Evolutionary conservation across 2,329 filamentous ascomycete species (phyloP).

Genomic region (Calycina herbarum): DNA sequence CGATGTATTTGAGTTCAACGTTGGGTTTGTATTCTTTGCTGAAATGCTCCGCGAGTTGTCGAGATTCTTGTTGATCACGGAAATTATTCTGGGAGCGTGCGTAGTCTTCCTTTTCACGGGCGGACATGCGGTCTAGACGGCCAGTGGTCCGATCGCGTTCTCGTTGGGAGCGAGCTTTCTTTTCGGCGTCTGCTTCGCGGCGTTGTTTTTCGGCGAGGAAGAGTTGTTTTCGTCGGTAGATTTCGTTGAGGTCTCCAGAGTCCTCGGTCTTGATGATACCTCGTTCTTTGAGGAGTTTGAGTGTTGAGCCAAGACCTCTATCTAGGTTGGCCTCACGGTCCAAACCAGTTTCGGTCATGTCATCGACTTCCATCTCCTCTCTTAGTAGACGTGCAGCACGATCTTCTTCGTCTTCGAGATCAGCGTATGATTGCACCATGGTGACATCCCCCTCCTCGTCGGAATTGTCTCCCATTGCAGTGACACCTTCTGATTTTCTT

Average conservation of each 20-base stretch:
- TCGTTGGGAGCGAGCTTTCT: constrained; percentile 75
- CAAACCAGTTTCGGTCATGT: constrained; percentile 68
- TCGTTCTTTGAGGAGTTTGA: constrained; percentile 81
- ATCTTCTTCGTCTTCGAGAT: constrained; percentile 47
- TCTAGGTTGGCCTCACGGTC: constrained; percentile 83
- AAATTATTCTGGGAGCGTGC: constrained; percentile 84
- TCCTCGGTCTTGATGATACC: constrained; percentile 71
- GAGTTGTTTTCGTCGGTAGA: constrained; percentile 68
- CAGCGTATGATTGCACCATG: constrained; percentile 38
- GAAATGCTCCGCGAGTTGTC: constrained; percentile 82
- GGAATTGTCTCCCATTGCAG: constrained; percentile 47
- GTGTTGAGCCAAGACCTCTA: constrained; percentile 76
- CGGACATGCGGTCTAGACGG: constrained; percentile 82
- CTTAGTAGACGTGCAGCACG: constrained; percentile 50
- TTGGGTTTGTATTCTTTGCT: constrained; percentile 85
- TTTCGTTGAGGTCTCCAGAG: constrained; percentile 62
- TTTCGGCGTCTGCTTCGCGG: constrained; percentile 78
- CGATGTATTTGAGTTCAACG: constrained; percentile 85
- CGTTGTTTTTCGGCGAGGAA: constrained; percentile 79
- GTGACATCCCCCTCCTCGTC: constrained; percentile 45
- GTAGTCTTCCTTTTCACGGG: constrained; percentile 87
- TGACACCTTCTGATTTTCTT: constrained; percentile 42
- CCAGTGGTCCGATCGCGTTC: constrained; percentile 85
- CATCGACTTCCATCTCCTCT: constrained; percentile 48
- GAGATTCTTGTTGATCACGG: constrained; percentile 81